phyloP scores from a whole-genome alignment of 2,329 filamentous ascomycete genomes.

The Phoma sp. region DNA sequence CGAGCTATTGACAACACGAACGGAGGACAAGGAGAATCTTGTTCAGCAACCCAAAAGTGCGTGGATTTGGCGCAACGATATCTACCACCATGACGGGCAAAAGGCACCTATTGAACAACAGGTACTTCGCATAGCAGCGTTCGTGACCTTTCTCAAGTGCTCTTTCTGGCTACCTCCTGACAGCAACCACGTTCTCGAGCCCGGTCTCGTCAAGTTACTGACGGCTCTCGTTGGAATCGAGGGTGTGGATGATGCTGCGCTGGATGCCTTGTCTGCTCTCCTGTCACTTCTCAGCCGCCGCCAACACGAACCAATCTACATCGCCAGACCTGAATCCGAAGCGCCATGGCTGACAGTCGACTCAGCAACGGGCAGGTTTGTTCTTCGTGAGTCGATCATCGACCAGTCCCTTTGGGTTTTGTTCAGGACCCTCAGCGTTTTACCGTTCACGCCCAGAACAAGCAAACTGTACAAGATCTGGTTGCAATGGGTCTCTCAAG shows the following conservation, averaged over 20 bases:
- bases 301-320: constrained; percentile 9
- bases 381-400: constrained; percentile 20
- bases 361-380: background rate
- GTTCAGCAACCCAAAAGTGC: too few relatives aligned
- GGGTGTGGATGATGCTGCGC: constrained; percentile 28
- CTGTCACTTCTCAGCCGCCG: constrained; percentile 23
- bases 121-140: constrained; percentile 18
- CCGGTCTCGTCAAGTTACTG: constrained; percentile 23
- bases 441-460: constrained; percentile 27
- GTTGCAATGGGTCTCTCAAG: constrained; percentile 47
- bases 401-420: constrained; percentile 34
- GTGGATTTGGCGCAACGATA: background rate
- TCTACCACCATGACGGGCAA: background rate
- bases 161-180: constrained; percentile 40
- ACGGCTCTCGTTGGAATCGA: constrained; percentile 30
- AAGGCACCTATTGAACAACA: constrained; percentile 9
- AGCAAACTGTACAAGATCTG: constrained; percentile 42
- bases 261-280: constrained; percentile 40
- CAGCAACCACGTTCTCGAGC: constrained; percentile 29
- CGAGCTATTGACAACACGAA: background rate
- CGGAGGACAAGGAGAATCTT: background rate
- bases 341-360: constrained; percentile 12
- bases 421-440: constrained; percentile 26
- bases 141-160: constrained; percentile 39
- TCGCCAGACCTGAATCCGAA: constrained; percentile 1